Conservation (phyloP, 352 stramenopile species). For the Phytophthora fragariae region DNA sequence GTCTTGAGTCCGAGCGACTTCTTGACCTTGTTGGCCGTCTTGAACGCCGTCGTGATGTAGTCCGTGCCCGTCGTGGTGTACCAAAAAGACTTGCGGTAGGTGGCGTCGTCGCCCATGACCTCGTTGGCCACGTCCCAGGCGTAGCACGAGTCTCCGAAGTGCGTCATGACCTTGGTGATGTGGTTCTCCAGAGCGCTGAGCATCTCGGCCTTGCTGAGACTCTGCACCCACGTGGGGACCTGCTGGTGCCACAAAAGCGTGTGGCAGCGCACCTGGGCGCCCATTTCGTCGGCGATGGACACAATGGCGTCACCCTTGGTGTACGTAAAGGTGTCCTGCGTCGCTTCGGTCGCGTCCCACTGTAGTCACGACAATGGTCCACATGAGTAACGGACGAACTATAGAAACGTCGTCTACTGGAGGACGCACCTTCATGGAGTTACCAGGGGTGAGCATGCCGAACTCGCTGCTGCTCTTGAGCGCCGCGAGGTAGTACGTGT, state of each 20-base stretch:
- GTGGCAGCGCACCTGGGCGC: conserved; percentile 39
- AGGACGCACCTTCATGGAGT: conserved; percentile 34
- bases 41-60: conserved; percentile 43
- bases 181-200: conserved; percentile 36
- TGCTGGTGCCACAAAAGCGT: conserved; percentile 40
- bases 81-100: conserved; percentile 39
- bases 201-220: conserved; percentile 32
- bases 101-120: conserved; percentile 37
- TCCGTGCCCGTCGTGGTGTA: conserved; percentile 42
- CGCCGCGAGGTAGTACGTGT: conserved; percentile 31
- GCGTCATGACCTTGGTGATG: conserved; percentile 36
- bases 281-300: conserved; percentile 29
- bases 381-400: not conserved
- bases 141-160: conserved; percentile 40
- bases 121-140: conserved; percentile 42
- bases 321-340: conserved; percentile 32
- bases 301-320: conserved; percentile 31
- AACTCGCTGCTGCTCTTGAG: conserved; percentile 36
- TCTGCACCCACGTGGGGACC: conserved; percentile 35
- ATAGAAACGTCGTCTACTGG: not conserved
- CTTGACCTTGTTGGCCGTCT: conserved; percentile 40
- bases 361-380: conserved; percentile 3
- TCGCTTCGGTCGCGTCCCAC: conserved; percentile 34
- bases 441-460: conserved; percentile 38
- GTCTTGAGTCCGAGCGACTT: conserved; percentile 35